These are phyloP conservation scores for Cyclotella baltica DNA, from an alignment of 108 stramenopile species.

Conservation along the genomic window DNA sequence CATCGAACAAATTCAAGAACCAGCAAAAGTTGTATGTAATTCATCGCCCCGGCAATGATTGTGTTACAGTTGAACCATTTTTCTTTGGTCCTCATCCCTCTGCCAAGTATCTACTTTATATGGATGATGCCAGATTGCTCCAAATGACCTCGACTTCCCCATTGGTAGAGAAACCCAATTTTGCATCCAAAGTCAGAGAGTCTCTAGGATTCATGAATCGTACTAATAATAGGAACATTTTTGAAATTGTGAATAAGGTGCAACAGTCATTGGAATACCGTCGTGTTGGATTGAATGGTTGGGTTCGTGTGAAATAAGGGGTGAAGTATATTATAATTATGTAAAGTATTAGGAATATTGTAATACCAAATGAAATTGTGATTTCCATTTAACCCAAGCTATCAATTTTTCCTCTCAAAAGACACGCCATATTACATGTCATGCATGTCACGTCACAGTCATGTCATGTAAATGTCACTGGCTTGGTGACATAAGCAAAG, in stretches of 20 bases:
- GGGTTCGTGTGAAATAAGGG: conserved; percentile 21
- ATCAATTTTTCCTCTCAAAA: too few relatives aligned
- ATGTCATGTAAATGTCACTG: too few relatives aligned
- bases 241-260: conserved; percentile 5
- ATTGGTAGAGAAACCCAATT: conserved; percentile 74
- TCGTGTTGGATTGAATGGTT: conserved; percentile 49
- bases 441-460: too few relatives aligned
- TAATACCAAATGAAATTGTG: not conserved
- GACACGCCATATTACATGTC: too few relatives aligned
- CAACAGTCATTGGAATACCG: conserved; percentile 30
- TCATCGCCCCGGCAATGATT: conserved; percentile 45
- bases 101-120: conserved; percentile 54
- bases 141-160: conserved; percentile 78
- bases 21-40: conserved; percentile 47
- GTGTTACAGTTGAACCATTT: conserved; percentile 63
- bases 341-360: not conserved
- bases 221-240: conserved; percentile 27
- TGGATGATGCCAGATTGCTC: conserved; percentile 64
- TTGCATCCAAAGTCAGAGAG: conserved; percentile 62
- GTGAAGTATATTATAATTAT: not conserved
- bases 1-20: not conserved
- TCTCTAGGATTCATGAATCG: conserved; percentile 39
- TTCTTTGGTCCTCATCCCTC: conserved; percentile 45
- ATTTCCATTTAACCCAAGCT: not conserved
- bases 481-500: too few relatives aligned